Conservation (phyloP, 768 basidiomycete genomes). For the Xerocomellus chrysenteron region DNA sequence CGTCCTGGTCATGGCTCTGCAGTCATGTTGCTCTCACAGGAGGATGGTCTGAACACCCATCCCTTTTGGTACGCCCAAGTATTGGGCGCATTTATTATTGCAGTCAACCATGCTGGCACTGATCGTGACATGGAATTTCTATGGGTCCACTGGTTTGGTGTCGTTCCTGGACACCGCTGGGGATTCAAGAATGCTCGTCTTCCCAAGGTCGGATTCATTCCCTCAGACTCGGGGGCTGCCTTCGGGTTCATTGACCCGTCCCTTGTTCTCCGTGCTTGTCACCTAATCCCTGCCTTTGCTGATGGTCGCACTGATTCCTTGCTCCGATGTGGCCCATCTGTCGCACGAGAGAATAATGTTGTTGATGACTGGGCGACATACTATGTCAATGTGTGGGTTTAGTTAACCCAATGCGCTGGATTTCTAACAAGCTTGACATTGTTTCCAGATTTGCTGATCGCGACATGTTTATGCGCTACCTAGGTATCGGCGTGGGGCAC, state of each 20-base stretch:
- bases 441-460: not conserved
- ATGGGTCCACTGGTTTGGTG: slow-evolving; percentile 28
- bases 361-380: slow-evolving; percentile 7
- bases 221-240: slow-evolving; percentile 2
- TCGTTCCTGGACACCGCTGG: slow-evolving; percentile 1
- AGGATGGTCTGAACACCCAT: slow-evolving; percentile 11
- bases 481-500: no score
- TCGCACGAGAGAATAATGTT: not conserved
- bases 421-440: not conserved
- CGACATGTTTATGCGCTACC: no score
- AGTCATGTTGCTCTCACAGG: slow-evolving; percentile 17
- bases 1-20: slow-evolving; percentile 14
- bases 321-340: slow-evolving; percentile 1
- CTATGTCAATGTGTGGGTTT: not conserved
- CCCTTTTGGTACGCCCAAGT: slow-evolving; percentile 26
- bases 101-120: no score
- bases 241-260: slow-evolving; percentile 1
- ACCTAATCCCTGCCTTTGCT: no score
- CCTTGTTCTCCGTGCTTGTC: no score
- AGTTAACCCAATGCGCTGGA: not conserved
- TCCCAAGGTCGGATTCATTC: slow-evolving; percentile 15
- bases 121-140: slow-evolving; percentile 16
- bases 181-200: slow-evolving; percentile 1
- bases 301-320: slow-evolving; percentile 12
- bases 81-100: not conserved